Base-by-base conservation (phyloP, 192 early-diverging fungal genomes). In the Podila horticola region DNA sequence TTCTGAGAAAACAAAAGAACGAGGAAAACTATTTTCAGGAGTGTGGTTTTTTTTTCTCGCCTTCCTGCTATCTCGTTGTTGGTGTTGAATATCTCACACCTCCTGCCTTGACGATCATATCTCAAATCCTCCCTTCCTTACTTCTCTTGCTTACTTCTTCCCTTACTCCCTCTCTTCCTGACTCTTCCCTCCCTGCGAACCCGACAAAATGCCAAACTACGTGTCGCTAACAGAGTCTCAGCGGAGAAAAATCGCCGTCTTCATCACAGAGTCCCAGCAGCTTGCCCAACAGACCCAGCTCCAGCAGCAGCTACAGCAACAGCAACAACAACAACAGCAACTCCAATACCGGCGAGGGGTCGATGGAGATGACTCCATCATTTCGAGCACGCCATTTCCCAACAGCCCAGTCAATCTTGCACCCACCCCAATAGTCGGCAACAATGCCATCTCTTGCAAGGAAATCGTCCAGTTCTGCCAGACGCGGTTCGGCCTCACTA, bases 391-490 rank as follows among this genome's bases (percentile, higher is more conserved):
- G 8, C 22, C 50, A 34, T 19, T 66, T 34, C 41, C 48, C 2
- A 62, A 57, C 45, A 71, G 75, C 48, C 68, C 75, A 49, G 58
- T 68, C 58, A 64, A 64, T 45, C 41, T 6, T 72, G 66, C 48
- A 62, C 22, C 38, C 20, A 48, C 66, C 19, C 66, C 66, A 28
- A 64, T 76, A 19, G 33, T 64, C 5, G 66, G 60, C 36, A 49
- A 28, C 30, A 81, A 81, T 55, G 66, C 71, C 63, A 81, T 81
- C 51, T 81, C 77, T 4, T 81, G 77, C 58, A 81, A 81, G 58
- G 77, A 81, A 60, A 81, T 81, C 22, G 77, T 81, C 58, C 77
- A 81, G 58, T 81, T 81, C 48, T 81, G 77, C 71, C 72, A 81
- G 71, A 81, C 77, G 52, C 71, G 77, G 3, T 81, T 81, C 24